Conservation (phyloP, 2,329 filamentous ascomycete genomes). For the Phoma sp. region DNA sequence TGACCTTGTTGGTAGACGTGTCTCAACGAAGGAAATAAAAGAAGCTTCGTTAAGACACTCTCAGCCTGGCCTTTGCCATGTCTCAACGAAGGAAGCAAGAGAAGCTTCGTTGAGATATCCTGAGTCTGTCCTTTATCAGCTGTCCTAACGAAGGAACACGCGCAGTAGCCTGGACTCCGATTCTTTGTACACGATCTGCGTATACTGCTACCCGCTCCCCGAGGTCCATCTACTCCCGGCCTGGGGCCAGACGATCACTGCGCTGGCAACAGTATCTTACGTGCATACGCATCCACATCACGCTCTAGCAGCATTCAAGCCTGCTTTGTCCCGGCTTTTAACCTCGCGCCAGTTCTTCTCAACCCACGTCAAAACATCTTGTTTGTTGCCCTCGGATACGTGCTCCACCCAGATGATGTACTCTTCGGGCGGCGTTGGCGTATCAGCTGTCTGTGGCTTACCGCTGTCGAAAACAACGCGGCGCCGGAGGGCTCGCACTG, state of each 20-base stretch:
- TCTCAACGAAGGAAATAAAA: no score
- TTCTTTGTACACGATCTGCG: no score
- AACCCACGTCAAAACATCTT: constrained; percentile 38
- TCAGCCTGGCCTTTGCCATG: no score
- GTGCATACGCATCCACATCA: not conserved
- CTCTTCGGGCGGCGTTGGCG: constrained; percentile 19
- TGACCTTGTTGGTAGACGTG: no score
- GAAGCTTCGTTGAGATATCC: no score
- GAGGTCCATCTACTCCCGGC: no score
- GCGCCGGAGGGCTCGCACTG: constrained; percentile 40
- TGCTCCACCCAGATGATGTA: constrained; percentile 31
- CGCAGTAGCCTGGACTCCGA: no score
- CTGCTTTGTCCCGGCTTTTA: constrained; percentile 39
- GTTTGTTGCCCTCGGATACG: constrained; percentile 18
- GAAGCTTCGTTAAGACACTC: no score
- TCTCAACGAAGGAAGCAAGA: no score
- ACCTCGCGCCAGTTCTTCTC: constrained; percentile 38
- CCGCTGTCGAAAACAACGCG: constrained; percentile 43
- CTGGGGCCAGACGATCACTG: not conserved
- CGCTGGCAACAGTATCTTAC: not conserved
- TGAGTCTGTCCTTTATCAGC: no score
- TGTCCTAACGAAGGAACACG: no score
- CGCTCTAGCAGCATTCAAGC: constrained; percentile 19
- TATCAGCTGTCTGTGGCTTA: constrained; percentile 22
- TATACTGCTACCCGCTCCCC: no score